Conservation (phyloP, 2,329 filamentous ascomycete species). For the Claviceps monticola region DNA sequence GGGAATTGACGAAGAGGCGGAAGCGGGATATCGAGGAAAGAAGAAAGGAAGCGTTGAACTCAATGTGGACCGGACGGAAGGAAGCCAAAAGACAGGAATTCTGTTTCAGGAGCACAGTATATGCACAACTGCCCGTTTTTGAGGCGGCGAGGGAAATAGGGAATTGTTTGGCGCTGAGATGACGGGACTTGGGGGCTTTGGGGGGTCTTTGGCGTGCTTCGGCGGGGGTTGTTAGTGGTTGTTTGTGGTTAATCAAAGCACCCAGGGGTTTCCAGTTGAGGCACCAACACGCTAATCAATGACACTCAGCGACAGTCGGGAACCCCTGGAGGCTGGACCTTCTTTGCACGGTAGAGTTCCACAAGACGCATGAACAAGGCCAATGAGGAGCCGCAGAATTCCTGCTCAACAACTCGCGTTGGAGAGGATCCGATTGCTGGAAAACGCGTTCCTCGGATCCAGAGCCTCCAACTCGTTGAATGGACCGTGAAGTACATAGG, state of each 20-base stretch:
- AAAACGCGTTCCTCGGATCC: not conserved
- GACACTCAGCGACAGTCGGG: no score
- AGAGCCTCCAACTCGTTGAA: no score
- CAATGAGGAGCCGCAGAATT: slow-evolving; percentile 18
- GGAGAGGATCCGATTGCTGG: not conserved
- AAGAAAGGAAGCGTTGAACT: not conserved
- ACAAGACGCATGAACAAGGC: not conserved
- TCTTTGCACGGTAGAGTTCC: not conserved
- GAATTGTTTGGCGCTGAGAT: not conserved
- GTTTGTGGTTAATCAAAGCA: no score
- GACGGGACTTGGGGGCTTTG: not conserved
- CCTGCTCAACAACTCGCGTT: slow-evolving; percentile 8
- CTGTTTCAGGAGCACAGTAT: no score
- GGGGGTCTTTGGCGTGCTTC: not conserved
- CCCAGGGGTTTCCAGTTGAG: no score
- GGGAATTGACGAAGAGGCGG: not conserved
- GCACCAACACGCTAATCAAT: not conserved
- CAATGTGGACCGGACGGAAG: not conserved
- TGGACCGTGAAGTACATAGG: no score
- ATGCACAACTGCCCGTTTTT: not conserved
- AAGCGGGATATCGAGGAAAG: slow-evolving; percentile 1
- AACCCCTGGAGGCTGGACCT: no score
- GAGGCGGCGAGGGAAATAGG: not conserved
- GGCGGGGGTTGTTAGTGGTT: not conserved
- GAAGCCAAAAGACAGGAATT: not conserved